phyloP scores from a whole-genome alignment of 495 filamentous ascomycete genomes.

The Talaromyces borbonicus region DNA sequence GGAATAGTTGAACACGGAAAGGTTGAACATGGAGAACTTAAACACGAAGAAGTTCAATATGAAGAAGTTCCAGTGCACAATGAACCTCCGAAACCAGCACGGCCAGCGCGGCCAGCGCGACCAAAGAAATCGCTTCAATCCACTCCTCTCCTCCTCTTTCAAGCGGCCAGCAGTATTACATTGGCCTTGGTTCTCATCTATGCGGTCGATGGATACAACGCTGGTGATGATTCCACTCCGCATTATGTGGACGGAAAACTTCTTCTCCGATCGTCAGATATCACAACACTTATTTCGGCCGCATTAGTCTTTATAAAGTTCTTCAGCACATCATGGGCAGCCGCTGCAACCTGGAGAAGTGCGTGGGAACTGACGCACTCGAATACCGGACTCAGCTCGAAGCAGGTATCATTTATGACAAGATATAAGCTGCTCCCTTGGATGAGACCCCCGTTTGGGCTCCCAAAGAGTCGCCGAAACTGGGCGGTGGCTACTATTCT shows the following conservation, averaged over 20 bases:
- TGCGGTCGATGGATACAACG: slow-evolving; percentile 12
- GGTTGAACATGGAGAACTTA: too few relatives aligned
- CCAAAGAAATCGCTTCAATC: too few relatives aligned
- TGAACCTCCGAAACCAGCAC: too few relatives aligned
- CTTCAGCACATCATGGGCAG: slow-evolving; percentile 8
- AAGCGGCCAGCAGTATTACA: too few relatives aligned
- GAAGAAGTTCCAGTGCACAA: too few relatives aligned
- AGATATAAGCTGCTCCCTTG: slow-evolving; percentile 5
- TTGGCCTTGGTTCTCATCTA: slow-evolving; percentile 8
- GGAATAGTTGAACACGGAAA: too few relatives aligned
- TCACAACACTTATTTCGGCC: slow-evolving; percentile 12
- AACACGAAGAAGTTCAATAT: too few relatives aligned
- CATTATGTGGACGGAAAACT: slow-evolving; percentile 6
- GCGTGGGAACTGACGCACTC: slow-evolving; percentile 5
- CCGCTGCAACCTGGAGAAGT: slow-evolving; percentile 6
- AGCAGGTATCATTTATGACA: slow-evolving; percentile 6
- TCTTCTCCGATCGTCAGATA: slow-evolving; percentile 8
- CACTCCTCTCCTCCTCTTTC: too few relatives aligned
- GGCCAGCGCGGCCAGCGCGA: too few relatives aligned
- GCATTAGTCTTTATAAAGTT: slow-evolving; percentile 12
- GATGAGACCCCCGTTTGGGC: background rate
- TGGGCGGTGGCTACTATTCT: slow-evolving; percentile 6
- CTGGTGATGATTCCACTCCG: slow-evolving; percentile 8
- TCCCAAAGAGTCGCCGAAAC: background rate
- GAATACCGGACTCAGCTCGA: background rate